Conservation (phyloP, 805 yeast species). For the Hanseniaspora nectarophila region DNA sequence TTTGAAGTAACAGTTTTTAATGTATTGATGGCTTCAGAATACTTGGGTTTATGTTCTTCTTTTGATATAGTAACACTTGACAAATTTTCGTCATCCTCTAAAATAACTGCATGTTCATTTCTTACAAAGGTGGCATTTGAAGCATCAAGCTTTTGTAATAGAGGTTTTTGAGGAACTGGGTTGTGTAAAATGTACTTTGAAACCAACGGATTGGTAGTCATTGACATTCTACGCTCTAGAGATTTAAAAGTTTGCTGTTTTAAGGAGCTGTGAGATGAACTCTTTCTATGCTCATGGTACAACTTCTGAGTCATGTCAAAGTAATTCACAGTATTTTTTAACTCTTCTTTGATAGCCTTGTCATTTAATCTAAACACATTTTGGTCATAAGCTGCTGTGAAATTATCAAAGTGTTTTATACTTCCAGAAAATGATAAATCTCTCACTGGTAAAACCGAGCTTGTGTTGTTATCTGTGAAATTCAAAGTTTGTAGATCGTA, state of each 20-base stretch:
- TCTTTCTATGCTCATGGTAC: conserved; percentile 8
- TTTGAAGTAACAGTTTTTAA: conserved; percentile 9
- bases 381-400: conserved; percentile 59
- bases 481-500: conserved; percentile 98
- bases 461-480: conserved; percentile 78
- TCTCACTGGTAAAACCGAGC: conserved; percentile 49
- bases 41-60: conserved; percentile 8
- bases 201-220: neutral
- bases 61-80: conserved; percentile 5
- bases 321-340: conserved; percentile 12
- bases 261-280: neutral
- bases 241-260: neutral
- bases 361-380: conserved; percentile 34
- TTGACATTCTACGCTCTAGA: neutral
- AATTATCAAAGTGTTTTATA: conserved; percentile 37
- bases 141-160: neutral
- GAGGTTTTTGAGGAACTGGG: neutral
- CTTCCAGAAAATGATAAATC: conserved; percentile 33
- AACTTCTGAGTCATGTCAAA: conserved; percentile 4
- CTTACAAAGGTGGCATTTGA: neutral
- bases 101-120: neutral
- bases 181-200: conserved; percentile 16
- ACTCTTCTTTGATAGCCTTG: neutral
- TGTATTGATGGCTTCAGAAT: conserved; percentile 7
- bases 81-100: conserved; percentile 1